These are phyloP conservation scores for Nissolia schottii DNA, from an alignment of 306 rosid species.

Conservation along the genomic window DNA sequence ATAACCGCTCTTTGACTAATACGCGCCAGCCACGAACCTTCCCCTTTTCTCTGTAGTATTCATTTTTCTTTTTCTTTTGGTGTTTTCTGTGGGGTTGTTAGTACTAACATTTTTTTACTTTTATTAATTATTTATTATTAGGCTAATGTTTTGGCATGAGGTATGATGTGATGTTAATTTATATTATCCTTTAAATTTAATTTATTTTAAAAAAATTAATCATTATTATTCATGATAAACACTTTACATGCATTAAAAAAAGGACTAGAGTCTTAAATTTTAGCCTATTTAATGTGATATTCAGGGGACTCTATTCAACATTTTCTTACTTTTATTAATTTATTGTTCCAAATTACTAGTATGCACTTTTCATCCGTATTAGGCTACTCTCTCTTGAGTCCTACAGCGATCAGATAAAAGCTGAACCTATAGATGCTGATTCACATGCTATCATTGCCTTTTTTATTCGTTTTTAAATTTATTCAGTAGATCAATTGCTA, in stretches of 20 bases:
- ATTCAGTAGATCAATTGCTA: not conserved
- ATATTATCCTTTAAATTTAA: no score
- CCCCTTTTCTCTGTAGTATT: no score
- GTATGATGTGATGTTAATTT: no score
- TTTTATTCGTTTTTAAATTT: not conserved
- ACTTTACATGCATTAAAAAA: no score
- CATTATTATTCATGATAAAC: no score
- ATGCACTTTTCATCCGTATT: not conserved
- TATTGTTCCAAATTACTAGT: not conserved
- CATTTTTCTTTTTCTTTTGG: not conserved
- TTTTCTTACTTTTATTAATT: not conserved
- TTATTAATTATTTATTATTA: no score
- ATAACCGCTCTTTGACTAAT: not conserved
- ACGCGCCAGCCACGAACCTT: not conserved
- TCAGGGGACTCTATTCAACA: no score
- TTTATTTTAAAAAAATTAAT: no score
- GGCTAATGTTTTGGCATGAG: no score
- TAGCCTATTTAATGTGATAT: no score
- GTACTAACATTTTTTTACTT: not conserved
- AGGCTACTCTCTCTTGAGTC: not conserved
- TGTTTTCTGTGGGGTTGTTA: not conserved
- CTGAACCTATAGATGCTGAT: constrained; percentile 15
- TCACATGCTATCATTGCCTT: constrained; percentile 10
- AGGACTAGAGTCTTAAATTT: no score
- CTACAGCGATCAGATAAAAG: constrained; percentile 1